phyloP scores from a whole-genome alignment of 2,329 filamentous ascomycete species.

The Colletotrichum lindemuthianum region DNA sequence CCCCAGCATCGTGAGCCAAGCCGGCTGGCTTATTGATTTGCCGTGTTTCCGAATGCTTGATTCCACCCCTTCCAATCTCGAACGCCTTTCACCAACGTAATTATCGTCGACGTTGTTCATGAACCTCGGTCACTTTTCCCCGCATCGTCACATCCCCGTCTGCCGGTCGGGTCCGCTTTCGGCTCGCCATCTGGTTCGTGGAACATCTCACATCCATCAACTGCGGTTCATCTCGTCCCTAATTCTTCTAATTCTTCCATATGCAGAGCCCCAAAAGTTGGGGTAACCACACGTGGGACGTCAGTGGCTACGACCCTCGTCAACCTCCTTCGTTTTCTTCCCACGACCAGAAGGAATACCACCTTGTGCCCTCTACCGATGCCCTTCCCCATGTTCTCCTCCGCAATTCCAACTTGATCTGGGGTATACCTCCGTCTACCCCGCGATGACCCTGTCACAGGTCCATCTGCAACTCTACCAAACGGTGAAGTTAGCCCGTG shows the following conservation, averaged over 20 bases:
- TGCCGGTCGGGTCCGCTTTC: neutral
- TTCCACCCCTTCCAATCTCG: conserved; percentile 16
- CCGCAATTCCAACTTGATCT: conserved; percentile 6
- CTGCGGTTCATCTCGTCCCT: neutral
- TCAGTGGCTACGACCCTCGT: neutral
- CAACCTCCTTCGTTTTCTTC: conserved; percentile 12
- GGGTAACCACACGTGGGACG: conserved; percentile 1
- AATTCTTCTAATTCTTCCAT: conserved; percentile 32
- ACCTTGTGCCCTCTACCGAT: conserved; percentile 3
- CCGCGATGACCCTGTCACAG: conserved; percentile 13
- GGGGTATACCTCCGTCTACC: conserved; percentile 28
- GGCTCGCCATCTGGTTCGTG: conserved; percentile 30
- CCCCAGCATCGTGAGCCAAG: conserved; percentile 16
- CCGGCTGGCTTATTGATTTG: conserved; percentile 24
- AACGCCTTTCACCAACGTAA: neutral
- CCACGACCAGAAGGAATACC: neutral
- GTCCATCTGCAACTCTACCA: conserved; percentile 12
- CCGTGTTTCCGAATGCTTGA: conserved; percentile 29
- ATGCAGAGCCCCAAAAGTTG: conserved; percentile 35
- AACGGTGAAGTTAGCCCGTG: neutral
- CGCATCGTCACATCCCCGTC: neutral
- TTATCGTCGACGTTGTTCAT: neutral
- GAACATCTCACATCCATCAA: conserved; percentile 18
- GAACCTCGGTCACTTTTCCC: too few relatives aligned
- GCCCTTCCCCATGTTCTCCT: neutral